Conservation (phyloP, 139 green algal genomes). For the Chlamydomonas eustigma region DNA sequence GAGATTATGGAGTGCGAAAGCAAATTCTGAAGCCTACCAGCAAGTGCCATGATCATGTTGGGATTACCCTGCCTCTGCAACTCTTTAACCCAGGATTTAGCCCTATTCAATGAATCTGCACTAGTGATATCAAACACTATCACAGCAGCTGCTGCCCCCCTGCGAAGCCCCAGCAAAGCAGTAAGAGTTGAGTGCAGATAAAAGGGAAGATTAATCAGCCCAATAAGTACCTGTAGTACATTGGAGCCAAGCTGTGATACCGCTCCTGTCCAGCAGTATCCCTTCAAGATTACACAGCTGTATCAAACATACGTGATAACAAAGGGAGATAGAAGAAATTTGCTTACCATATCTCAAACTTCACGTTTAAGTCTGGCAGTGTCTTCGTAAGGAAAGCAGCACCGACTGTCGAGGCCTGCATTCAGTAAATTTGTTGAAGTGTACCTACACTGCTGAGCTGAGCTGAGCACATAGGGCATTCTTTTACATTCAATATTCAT, state of each 20-base stretch:
- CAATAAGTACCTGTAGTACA: conserved; percentile 90
- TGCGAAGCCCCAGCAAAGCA: conserved; percentile 24
- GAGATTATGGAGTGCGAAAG: too few species aligned
- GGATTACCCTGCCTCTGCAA: conserved; percentile 86
- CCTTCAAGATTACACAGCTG: conserved; percentile 57
- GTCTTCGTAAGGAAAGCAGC: conserved; percentile 98
- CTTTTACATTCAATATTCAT: too few species aligned
- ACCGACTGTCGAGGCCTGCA: conserved; percentile 94
- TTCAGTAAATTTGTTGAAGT: too few species aligned
- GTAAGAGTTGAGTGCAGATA: too few species aligned
- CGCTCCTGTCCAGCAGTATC: conserved; percentile 96
- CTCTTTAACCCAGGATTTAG: conserved; percentile 93
- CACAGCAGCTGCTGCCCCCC: conserved; percentile 89
- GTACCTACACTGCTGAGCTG: too few species aligned
- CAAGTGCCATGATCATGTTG: conserved; percentile 93
- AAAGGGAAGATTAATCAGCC: not conserved
- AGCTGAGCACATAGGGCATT: too few species aligned
- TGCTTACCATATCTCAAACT: conserved; percentile 97
- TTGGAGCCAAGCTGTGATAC: conserved; percentile 96
- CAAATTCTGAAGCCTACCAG: too few species aligned
- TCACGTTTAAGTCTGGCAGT: conserved; percentile 89
- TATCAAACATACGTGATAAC: too few species aligned
- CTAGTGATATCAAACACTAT: conserved; percentile 67
- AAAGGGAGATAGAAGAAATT: too few species aligned
- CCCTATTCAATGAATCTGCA: conserved; percentile 82